Conservation (phyloP, 2,329 filamentous ascomycete species). For the Cladophialophora exuberans region DNA sequence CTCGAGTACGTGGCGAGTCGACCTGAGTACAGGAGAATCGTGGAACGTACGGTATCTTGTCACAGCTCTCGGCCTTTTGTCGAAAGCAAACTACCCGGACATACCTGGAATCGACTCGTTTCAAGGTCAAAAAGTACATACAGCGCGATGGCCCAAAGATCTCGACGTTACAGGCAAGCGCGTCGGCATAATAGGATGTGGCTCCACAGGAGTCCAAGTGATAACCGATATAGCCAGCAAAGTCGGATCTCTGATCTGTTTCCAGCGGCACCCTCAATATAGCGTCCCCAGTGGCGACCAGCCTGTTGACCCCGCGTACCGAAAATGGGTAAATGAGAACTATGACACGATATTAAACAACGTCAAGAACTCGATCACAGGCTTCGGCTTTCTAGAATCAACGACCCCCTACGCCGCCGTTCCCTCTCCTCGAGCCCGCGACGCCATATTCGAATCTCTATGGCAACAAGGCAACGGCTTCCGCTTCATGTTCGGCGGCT, state of each 20-base stretch:
- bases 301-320: slow-evolving; percentile 16
- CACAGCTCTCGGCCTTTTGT: slow-evolving; percentile 44
- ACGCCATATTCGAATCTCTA: slow-evolving; percentile 51
- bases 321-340: slow-evolving; percentile 36
- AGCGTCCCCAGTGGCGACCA: slow-evolving; percentile 21
- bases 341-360: slow-evolving; percentile 40
- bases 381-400: slow-evolving; percentile 60
- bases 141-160: slow-evolving; percentile 44
- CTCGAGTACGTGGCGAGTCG: slow-evolving; percentile 47
- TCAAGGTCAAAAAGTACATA: slow-evolving; percentile 45
- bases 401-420: slow-evolving; percentile 33
- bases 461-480: slow-evolving; percentile 58
- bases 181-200: slow-evolving; percentile 67
- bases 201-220: slow-evolving; percentile 64
- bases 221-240: slow-evolving; percentile 35
- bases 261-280: slow-evolving; percentile 41
- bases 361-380: slow-evolving; percentile 54
- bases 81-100: slow-evolving; percentile 43
- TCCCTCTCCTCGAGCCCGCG: slow-evolving; percentile 36
- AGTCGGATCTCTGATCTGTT: slow-evolving; percentile 37
- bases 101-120: slow-evolving; percentile 44
- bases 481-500: slow-evolving; percentile 53
- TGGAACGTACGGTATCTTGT: slow-evolving; percentile 44
- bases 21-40: slow-evolving; percentile 42
- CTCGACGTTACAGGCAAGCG: slow-evolving; percentile 34